A percentile compares a stretch with the other conserved stretches of the same genome.
Conservation (phyloP, 208 protist species). For the Acanthamoeba castellanii region DNA sequence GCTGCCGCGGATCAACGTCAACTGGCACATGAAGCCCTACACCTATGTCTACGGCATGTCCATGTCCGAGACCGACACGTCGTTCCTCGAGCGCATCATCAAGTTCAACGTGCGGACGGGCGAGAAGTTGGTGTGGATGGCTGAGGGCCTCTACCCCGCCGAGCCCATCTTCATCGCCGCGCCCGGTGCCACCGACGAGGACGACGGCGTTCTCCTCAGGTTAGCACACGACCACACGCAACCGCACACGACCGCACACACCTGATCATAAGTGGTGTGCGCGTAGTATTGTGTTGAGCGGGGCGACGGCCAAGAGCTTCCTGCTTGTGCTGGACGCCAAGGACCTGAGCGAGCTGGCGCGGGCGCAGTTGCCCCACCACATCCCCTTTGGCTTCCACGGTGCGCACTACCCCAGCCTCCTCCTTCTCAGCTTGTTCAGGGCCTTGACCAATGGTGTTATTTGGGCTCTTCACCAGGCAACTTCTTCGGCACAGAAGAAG, state of each 20-base stretch:
- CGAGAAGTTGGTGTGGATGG: constrained; percentile 14
- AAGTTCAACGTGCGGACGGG: constrained; percentile 32
- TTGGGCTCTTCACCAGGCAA: background rate
- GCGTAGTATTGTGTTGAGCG: background rate
- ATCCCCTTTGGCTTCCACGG: constrained; percentile 33
- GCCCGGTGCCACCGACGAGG: background rate
- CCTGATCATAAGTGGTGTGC: no score
- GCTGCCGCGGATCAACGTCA: constrained; percentile 19
- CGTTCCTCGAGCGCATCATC: constrained; percentile 24
- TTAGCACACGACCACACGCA: background rate
- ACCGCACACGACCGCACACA: background rate
- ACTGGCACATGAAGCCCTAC: constrained; percentile 3
- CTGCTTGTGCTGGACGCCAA: background rate
- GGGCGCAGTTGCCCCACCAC: constrained; percentile 5
- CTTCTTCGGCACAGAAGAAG: background rate
- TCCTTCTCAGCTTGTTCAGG: no score
- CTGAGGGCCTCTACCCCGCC: constrained; percentile 10
- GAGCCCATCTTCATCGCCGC: constrained; percentile 30
- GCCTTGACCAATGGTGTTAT: background rate
- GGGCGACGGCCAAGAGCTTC: constrained; percentile 34
- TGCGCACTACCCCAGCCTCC: background rate
- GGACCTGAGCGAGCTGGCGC: constrained; percentile 19
- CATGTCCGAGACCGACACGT: constrained; percentile 23
- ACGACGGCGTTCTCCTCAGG: constrained; percentile 32
- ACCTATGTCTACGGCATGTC: constrained; percentile 40